These are phyloP conservation scores for Sporothrix brunneoviolacea DNA, from an alignment of 2,329 filamentous ascomycete genomes.

Conservation along the genomic window DNA sequence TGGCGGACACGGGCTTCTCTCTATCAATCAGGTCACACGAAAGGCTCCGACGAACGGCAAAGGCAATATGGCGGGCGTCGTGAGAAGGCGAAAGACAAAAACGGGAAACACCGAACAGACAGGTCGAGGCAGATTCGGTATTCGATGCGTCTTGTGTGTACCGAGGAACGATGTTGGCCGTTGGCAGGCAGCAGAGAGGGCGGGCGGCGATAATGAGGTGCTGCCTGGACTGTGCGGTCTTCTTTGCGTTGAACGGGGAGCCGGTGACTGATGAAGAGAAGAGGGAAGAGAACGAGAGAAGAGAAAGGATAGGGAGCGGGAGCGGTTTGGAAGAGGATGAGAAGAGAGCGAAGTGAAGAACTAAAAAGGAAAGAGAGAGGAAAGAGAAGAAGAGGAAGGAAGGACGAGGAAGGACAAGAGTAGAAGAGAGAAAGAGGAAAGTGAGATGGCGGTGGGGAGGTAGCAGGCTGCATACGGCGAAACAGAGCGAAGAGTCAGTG, in stretches of 20 bases:
- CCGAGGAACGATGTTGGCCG: background rate
- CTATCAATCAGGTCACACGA: slow-evolving; percentile 16
- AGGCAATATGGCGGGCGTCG: background rate
- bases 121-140: background rate
- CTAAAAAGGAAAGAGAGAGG: slow-evolving; percentile 23
- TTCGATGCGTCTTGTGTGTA: background rate
- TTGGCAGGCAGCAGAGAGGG: background rate
- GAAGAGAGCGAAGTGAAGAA: slow-evolving; percentile 19
- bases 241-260: slow-evolving; percentile 14
- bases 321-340: slow-evolving; percentile 5
- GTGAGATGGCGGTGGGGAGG: slow-evolving; percentile 15
- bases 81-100: background rate
- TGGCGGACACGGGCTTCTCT: background rate
- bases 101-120: slow-evolving; percentile 1
- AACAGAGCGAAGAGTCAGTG: slow-evolving; percentile 23
- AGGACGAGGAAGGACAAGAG: slow-evolving; percentile 23
- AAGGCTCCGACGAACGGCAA: slow-evolving; percentile 13
- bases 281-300: slow-evolving; percentile 29
- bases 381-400: slow-evolving; percentile 21
- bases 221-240: background rate
- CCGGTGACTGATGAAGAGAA: slow-evolving; percentile 21
- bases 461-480: slow-evolving; percentile 12
- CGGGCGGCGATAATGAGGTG: background rate
- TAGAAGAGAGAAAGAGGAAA: slow-evolving; percentile 20
- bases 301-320: slow-evolving; percentile 13